Percentiles rank a stretch among this genome's conserved stretches.
These are phyloP conservation scores for Colletotrichum sp. DNA, from an alignment of 2,329 filamentous ascomycete species.

Conservation along the genomic window DNA sequence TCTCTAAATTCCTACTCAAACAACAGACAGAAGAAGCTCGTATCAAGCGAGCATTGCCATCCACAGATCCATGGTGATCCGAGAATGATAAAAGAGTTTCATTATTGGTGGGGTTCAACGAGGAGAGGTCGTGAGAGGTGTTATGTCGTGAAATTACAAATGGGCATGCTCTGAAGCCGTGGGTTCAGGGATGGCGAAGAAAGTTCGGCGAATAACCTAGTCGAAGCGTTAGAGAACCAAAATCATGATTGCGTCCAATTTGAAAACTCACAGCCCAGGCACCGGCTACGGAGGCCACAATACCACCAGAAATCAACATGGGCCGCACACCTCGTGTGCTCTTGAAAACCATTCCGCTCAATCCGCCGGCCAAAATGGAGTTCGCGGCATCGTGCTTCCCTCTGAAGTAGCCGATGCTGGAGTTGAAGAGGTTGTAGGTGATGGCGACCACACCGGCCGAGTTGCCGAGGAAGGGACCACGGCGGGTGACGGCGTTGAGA, in stretches of 20 bases:
- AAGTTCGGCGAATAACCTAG: conserved; percentile 44
- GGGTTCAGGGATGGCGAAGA: conserved; percentile 44
- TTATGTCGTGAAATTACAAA: conserved; percentile 21
- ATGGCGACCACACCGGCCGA: conserved; percentile 95
- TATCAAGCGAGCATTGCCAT: conserved; percentile 22
- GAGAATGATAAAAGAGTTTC: conserved; percentile 1
- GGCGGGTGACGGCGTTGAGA: conserved; percentile 89
- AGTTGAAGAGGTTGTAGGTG: conserved; percentile 94
- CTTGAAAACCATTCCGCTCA: conserved; percentile 96
- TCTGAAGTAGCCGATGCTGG: conserved; percentile 76
- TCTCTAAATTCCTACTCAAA: conserved; percentile 26
- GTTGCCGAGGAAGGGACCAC: conserved; percentile 95
- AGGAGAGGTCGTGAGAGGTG: conserved; percentile 7
- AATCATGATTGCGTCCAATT: not conserved
- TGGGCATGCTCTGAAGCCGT: conserved; percentile 15
- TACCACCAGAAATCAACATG: conserved; percentile 92
- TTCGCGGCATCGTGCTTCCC: conserved; percentile 92
- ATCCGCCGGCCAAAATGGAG: conserved; percentile 80
- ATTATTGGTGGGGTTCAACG: conserved; percentile 14
- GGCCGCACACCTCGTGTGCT: conserved; percentile 88
- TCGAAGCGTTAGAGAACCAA: not conserved
- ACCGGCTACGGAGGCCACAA: conserved; percentile 86
- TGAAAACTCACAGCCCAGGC: conserved; percentile 81
- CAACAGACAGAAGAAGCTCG: conserved; percentile 16
- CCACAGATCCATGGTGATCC: conserved; percentile 8